A percentile compares a stretch with the other conserved stretches of the same genome.
phyloP scores from a whole-genome alignment of 345 rosid genomes.

The Gynandropsis gynandra region DNA sequence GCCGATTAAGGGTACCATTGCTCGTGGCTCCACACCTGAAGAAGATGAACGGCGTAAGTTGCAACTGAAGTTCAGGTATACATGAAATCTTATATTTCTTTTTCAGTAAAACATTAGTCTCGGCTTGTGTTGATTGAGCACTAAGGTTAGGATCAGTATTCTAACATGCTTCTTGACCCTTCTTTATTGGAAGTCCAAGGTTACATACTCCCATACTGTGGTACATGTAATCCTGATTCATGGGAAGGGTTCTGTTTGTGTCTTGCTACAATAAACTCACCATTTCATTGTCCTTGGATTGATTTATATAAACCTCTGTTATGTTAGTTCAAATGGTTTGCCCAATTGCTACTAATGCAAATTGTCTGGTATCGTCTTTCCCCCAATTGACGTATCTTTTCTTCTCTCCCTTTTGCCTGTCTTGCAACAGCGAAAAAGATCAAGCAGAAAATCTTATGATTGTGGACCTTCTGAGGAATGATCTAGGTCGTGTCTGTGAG shows the following conservation, averaged over 20 bases:
- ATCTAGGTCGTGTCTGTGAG: conserved; percentile 85
- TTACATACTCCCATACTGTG: too few relatives aligned
- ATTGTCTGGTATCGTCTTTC: background rate
- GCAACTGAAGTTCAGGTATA: conserved; percentile 70
- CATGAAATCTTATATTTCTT: background rate
- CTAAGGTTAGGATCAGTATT: too few relatives aligned
- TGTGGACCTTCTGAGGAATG: conserved; percentile 90
- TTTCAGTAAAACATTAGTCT: too few relatives aligned
- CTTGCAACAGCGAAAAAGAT: conserved; percentile 74
- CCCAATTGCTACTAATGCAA: too few relatives aligned
- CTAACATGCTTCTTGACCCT: too few relatives aligned
- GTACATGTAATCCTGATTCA: too few relatives aligned
- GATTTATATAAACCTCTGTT: background rate
- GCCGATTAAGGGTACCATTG: conserved; percentile 88
- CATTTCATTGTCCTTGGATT: too few relatives aligned
- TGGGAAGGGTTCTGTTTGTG: too few relatives aligned
- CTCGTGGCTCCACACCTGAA: conserved; percentile 67
- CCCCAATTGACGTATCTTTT: background rate
- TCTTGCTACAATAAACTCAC: too few relatives aligned
- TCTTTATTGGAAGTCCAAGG: too few relatives aligned
- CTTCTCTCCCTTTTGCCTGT: conserved; percentile 1
- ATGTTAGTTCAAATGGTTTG: background rate
- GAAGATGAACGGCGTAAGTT: conserved; percentile 63
- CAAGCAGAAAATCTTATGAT: conserved; percentile 98
- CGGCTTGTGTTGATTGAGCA: background rate